These are phyloP conservation scores for Peniophora sp. DNA, from an alignment of 1,284 basidiomycete genomes.

Conservation along the genomic window DNA sequence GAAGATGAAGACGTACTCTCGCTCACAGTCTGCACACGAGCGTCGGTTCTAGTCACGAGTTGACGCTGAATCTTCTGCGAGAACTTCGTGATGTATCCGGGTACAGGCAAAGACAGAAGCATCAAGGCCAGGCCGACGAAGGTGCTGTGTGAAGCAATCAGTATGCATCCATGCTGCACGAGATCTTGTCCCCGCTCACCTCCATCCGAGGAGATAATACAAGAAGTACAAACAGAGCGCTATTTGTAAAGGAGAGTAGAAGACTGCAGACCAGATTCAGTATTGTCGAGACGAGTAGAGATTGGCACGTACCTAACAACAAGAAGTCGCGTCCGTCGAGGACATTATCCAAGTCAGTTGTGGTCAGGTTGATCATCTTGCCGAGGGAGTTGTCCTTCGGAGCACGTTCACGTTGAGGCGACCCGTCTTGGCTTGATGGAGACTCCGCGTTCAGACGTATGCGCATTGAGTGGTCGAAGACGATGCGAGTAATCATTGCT, in stretches of 20 bases:
- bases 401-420: slow-evolving; percentile 1
- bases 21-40: slow-evolving; percentile 39
- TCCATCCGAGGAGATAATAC: slow-evolving; percentile 41
- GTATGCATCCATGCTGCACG: too few relatives aligned
- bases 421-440: background rate
- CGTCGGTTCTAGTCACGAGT: slow-evolving; percentile 33
- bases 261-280: slow-evolving; percentile 15
- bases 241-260: slow-evolving; percentile 27
- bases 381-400: slow-evolving; percentile 25
- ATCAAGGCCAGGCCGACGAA: slow-evolving; percentile 48
- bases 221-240: slow-evolving; percentile 33
- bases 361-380: slow-evolving; percentile 26
- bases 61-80: slow-evolving; percentile 22
- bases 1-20: slow-evolving; percentile 26
- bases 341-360: slow-evolving; percentile 10
- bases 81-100: slow-evolving; percentile 25
- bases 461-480: slow-evolving; percentile 65
- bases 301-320: slow-evolving; percentile 7
- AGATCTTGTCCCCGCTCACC: slow-evolving; percentile 17
- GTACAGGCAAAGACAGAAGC: slow-evolving; percentile 44
- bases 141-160: slow-evolving; percentile 20
- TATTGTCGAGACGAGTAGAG: background rate
- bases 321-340: slow-evolving; percentile 6
- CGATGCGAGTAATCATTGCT: slow-evolving; percentile 57
- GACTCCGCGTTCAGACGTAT: slow-evolving; percentile 31